Evolutionary conservation across 768 basidiomycete genomes (phyloP), one percentile per base, ranked within the genome.

Genomic region (Punctularia strigosozonata): DNA sequence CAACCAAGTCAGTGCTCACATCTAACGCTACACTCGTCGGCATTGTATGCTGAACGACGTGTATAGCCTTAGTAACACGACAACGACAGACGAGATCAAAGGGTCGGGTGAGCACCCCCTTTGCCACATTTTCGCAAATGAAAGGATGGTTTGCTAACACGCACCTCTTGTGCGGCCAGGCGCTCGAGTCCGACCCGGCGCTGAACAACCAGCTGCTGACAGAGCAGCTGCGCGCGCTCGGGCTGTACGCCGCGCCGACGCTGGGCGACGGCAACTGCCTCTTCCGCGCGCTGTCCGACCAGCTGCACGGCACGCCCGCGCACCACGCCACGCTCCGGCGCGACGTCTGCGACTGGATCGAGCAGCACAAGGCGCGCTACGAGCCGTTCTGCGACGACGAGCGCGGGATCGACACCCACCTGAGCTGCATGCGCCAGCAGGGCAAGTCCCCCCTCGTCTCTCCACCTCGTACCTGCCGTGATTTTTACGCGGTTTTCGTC

Each of bases 201-300:
- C 64, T 74, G 49, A 82, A 75, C 56, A 76, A 74, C 17, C 70
- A 72, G 41, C 70, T 68, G 37, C 77, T 92, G 46, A 74, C 67
- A 5, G 64, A 68, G 39, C 86, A 91, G 60, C 75, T 94, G 26
- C 73, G 75, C 36, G 67, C 75, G 4, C 63, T 89, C 38, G 87
- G 88, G 3, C 66, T 92, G 6, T 92, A 92, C 55, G 81, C 89
- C n/a, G 84, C 85, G 3, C 68, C 76, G 46, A 92, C 85, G 14
- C 58, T 87, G 31, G 89, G 87, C 37, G 85, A 94, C 58, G 90
- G 91, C 34, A 94, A 92, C 61, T 95, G 90, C 59, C 74, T 95
- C 46, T 95, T 92, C 60, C 80, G 89, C 33, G 87, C 90, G 0
- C 68, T 92, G 39, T 79, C 81, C 33, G 90, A 94, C 60, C 90